phyloP scores from a whole-genome alignment of 768 basidiomycete genomes.

The Clitopilus hobsonii region DNA sequence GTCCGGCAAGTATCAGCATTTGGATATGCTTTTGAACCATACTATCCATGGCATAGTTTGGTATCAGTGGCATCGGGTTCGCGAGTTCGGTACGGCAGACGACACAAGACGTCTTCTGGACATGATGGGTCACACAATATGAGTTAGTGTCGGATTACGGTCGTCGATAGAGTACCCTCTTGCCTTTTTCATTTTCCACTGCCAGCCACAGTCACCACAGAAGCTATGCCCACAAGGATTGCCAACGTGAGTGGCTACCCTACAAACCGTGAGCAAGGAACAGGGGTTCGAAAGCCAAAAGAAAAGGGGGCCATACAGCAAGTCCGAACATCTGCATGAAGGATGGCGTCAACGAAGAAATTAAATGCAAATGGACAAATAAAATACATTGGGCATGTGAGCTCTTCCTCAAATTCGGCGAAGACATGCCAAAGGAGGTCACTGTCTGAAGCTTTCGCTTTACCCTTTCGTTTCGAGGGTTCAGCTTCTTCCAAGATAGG shows the following conservation, averaged over 20 bases:
- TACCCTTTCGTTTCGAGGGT: conserved; percentile 36
- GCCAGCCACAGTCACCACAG: conserved; percentile 63
- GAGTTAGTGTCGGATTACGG: neutral
- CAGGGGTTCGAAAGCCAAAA: conserved; percentile 3
- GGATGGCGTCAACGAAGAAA: conserved; percentile 1
- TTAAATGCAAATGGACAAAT: neutral
- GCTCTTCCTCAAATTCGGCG: conserved; percentile 54
- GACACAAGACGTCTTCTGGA: conserved; percentile 41
- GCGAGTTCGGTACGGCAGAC: conserved; percentile 51
- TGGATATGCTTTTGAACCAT: conserved; percentile 57
- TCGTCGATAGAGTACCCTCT: conserved; percentile 8
- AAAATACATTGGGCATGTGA: conserved; percentile 65
- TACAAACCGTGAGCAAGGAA: conserved; percentile 16
- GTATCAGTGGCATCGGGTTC: conserved; percentile 43
- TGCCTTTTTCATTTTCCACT: conserved; percentile 56
- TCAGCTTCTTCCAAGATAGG: neutral
- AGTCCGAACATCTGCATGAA: conserved; percentile 57
- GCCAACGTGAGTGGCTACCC: conserved; percentile 55
- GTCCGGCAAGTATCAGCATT: conserved; percentile 37
- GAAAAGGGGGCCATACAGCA: conserved; percentile 43
- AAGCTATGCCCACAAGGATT: conserved; percentile 74
- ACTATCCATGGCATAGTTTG: conserved; percentile 61
- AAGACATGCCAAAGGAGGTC: conserved; percentile 25
- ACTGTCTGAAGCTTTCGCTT: conserved; percentile 26
- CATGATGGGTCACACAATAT: conserved; percentile 4